A percentile compares a stretch with the other conserved stretches of the same genome.
These are phyloP conservation scores for Penicillium egyptiacum DNA, from an alignment of 495 filamentous ascomycete species.

Conservation along the genomic window DNA sequence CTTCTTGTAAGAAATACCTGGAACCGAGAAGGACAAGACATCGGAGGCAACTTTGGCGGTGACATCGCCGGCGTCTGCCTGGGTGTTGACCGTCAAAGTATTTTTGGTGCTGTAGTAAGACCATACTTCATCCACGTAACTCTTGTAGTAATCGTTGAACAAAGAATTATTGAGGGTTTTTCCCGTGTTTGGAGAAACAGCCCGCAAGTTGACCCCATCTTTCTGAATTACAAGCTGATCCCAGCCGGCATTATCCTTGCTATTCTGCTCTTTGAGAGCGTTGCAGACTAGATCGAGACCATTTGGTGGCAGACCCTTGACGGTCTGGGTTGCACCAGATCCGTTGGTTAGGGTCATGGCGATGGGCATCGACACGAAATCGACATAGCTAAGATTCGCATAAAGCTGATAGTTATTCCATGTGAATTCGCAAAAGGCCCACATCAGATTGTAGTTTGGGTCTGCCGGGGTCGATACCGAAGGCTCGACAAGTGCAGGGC, in stretches of 20 bases:
- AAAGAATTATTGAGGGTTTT: constrained; percentile 54
- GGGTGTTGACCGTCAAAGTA: constrained; percentile 62
- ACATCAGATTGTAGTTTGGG: constrained; percentile 61
- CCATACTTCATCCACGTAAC: constrained; percentile 67
- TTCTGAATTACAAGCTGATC: constrained; percentile 56
- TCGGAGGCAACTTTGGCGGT: constrained; percentile 51
- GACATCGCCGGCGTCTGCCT: constrained; percentile 52
- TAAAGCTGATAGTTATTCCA: constrained; percentile 66
- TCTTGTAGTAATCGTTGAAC: constrained; percentile 61
- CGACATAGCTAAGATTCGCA: constrained; percentile 73
- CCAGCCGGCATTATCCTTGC: constrained; percentile 61
- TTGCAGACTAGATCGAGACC: constrained; percentile 58
- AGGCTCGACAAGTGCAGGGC: constrained; percentile 69
- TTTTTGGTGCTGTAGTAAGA: constrained; percentile 49
- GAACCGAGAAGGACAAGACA: constrained; percentile 49
- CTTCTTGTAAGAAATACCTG: constrained; percentile 51
- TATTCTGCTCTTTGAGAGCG: constrained; percentile 52
- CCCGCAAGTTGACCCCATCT: constrained; percentile 56
- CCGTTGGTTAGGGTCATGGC: constrained; percentile 58
- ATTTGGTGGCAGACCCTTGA: constrained; percentile 56
- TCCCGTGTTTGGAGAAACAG: constrained; percentile 65
- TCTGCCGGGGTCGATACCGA: constrained; percentile 65
- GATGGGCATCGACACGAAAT: constrained; percentile 69
- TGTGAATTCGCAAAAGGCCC: constrained; percentile 76
- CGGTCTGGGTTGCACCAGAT: constrained; percentile 51